These are phyloP conservation scores for Litchi chinensis DNA, from an alignment of 345 rosid species.

Conservation along the genomic window DNA sequence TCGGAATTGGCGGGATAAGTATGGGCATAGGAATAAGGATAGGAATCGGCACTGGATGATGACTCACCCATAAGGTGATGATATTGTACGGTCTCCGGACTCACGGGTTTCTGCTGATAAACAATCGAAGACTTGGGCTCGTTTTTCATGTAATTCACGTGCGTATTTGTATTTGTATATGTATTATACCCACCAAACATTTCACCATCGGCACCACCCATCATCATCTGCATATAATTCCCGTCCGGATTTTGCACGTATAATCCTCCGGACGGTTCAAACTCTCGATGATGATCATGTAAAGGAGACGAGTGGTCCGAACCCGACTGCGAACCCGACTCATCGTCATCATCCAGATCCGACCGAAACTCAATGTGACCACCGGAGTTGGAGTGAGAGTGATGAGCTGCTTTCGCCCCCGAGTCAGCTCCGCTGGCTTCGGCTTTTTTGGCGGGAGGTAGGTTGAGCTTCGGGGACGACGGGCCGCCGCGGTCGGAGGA, in stretches of 20 bases:
- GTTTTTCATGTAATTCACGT: conserved; percentile 86
- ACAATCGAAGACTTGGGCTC: conserved; percentile 58
- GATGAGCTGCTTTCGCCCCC: conserved; percentile 20
- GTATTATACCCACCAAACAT: conserved; percentile 27
- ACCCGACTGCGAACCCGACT: conserved; percentile 35
- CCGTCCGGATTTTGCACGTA: conserved; percentile 30
- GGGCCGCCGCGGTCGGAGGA: not conserved
- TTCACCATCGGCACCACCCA: not conserved
- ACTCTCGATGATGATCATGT: conserved; percentile 23
- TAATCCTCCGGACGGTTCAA: not conserved
- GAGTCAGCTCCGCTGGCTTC: conserved; percentile 19
- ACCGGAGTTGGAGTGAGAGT: conserved; percentile 56
- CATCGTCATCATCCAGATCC: conserved; percentile 58
- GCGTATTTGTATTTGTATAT: conserved; percentile 10
- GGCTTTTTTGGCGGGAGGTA: conserved; percentile 56
- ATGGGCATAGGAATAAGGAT: conserved; percentile 32
- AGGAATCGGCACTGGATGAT: conserved; percentile 35
- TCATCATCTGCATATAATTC: not conserved
- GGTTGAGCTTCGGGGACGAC: conserved; percentile 49
- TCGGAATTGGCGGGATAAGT: conserved; percentile 24
- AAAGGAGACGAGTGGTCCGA: conserved; percentile 61
- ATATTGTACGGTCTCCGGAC: conserved; percentile 49
- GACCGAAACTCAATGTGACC: conserved; percentile 64
- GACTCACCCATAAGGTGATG: conserved; percentile 57
- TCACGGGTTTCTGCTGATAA: conserved; percentile 63